Conservation (phyloP, 345 rosid species). For the Psidium friedrichsthalianum region DNA sequence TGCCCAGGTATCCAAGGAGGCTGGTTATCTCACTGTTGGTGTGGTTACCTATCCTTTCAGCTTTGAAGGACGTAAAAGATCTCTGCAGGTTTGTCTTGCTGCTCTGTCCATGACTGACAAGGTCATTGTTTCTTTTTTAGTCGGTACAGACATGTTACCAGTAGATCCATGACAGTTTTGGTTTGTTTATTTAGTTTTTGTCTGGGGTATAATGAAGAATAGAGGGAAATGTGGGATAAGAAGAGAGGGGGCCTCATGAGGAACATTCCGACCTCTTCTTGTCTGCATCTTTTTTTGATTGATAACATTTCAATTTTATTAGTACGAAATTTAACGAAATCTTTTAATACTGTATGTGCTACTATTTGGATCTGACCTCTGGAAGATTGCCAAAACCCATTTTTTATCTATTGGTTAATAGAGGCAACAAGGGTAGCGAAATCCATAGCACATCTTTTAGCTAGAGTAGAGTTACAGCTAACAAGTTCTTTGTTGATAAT, state of each 20-base stretch:
- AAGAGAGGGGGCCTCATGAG: not conserved
- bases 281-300: not conserved
- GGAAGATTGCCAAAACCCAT: not conserved
- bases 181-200: not conserved
- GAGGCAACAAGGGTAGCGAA: not conserved
- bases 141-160: not conserved
- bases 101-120: not conserved
- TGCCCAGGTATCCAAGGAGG: slow-evolving; percentile 84
- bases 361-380: not conserved
- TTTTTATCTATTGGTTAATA: not conserved
- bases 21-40: slow-evolving; percentile 94
- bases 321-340: not conserved
- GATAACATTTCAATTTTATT: not conserved
- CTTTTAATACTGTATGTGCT: not conserved
- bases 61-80: slow-evolving; percentile 96
- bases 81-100: slow-evolving; percentile 49
- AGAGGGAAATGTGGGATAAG: not conserved
- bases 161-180: not conserved
- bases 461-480: not conserved
- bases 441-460: not conserved
- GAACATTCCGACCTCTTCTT: not conserved
- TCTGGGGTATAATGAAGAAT: not conserved
- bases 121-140: not conserved
- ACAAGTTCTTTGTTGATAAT: not conserved
- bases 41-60: slow-evolving; percentile 98